Evolutionary conservation across 306 rosid species (phyloP).

Genomic region (Castanospermum australe): DNA sequence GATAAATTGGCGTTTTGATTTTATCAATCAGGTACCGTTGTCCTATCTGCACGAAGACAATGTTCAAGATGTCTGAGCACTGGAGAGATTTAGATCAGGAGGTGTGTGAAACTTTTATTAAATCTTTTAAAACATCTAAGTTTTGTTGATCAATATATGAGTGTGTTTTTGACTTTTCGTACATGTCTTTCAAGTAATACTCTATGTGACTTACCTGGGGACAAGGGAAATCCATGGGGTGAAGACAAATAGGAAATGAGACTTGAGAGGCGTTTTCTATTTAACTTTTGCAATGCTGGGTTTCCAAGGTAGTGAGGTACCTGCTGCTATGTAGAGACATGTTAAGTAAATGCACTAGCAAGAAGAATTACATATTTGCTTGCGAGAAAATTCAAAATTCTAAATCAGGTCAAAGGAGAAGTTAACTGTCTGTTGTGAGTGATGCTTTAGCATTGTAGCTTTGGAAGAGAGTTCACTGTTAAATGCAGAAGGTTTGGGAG

Average conservation of each 20-base stretch:
- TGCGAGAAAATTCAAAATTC: background rate
- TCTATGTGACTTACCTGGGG: background rate
- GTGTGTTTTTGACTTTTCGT: background rate
- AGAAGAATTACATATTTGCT: background rate
- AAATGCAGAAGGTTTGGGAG: background rate
- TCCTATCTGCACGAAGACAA: constrained; percentile 67
- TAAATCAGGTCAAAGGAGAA: background rate
- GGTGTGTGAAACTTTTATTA: constrained; percentile 35
- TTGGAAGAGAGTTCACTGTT: background rate
- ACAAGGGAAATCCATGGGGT: background rate
- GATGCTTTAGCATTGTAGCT: background rate
- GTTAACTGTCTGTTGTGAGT: background rate
- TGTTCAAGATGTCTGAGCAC: constrained; percentile 38
- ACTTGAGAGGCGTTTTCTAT: background rate
- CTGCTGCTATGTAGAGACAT: background rate
- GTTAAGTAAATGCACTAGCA: background rate
- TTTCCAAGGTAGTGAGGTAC: background rate
- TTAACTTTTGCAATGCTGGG: background rate
- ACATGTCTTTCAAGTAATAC: background rate
- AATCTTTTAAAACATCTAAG: background rate
- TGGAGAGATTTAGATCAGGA: constrained; percentile 58
- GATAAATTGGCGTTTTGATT: constrained; percentile 19
- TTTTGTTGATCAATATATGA: background rate
- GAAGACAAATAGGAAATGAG: background rate
- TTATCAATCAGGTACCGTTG: constrained; percentile 59